Evolutionary conservation across 2,329 filamentous ascomycete species (phyloP).

Genomic region (Rhexocercosporidium sp.): DNA sequence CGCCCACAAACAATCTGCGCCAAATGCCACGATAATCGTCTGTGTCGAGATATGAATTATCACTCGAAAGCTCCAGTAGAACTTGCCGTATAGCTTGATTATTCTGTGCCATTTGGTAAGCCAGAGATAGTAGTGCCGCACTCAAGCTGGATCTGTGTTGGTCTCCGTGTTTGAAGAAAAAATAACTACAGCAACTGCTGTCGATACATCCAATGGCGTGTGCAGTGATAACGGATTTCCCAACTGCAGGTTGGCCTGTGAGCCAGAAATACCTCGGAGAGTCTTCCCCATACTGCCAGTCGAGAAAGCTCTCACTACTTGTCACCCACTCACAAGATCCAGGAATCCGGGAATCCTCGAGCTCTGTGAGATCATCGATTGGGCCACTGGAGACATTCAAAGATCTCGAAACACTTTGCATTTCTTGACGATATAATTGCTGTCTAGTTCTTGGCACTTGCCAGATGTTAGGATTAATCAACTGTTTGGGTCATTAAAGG

Average conservation of each 20-base stretch:
- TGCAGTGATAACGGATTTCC: conserved; percentile 35
- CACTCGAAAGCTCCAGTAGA: conserved; percentile 33
- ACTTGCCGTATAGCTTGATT: conserved; percentile 33
- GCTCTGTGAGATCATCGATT: conserved; percentile 28
- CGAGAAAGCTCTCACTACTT: conserved; percentile 11
- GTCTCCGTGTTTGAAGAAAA: conserved; percentile 36
- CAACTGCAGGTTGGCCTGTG: conserved; percentile 37
- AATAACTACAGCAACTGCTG: conserved; percentile 28
- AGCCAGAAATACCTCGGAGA: conserved; percentile 36
- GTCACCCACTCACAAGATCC: conserved; percentile 37
- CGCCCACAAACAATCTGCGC: conserved; percentile 41
- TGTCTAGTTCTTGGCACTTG: conserved; percentile 22
- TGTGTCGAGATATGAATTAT: conserved; percentile 35
- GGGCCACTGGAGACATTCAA: conserved; percentile 28
- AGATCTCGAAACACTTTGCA: conserved; percentile 17
- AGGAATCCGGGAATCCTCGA: conserved; percentile 20
- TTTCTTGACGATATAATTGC: conserved; percentile 16
- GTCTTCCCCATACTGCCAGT: conserved; percentile 13
- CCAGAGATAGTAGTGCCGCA: conserved; percentile 37
- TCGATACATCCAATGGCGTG: conserved; percentile 25
- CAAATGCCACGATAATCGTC: conserved; percentile 42
- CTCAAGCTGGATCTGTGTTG: conserved; percentile 25
- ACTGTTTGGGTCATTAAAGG: not conserved
- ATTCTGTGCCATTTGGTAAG: conserved; percentile 43
- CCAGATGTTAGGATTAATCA: conserved; percentile 11